These are phyloP conservation scores for Calendula officinalis DNA, from an alignment of 129 eudicot species.

Conservation along the genomic window DNA sequence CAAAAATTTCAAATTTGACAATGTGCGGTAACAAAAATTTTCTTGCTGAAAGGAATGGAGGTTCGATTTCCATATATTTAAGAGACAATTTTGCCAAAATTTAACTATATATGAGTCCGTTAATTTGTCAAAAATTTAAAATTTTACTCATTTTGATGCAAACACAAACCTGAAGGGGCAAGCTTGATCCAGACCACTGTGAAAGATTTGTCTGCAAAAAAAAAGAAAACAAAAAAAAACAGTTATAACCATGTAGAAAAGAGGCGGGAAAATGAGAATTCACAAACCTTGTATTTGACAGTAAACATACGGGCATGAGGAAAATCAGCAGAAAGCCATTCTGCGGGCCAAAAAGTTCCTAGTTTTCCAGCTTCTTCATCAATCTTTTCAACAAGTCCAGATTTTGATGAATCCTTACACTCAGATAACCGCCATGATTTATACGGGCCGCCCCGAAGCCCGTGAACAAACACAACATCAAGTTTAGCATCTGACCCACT, in stretches of 20 bases:
- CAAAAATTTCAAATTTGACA: too few species aligned
- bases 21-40: too few species aligned
- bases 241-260: constrained; percentile 4
- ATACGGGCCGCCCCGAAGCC: constrained; percentile 8
- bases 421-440: constrained; percentile 16
- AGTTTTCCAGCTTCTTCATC: constrained; percentile 84
- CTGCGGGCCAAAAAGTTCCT: constrained; percentile 98
- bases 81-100: too few species aligned
- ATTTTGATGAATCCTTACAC: constrained; percentile 4
- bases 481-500: constrained; percentile 42
- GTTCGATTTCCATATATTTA: too few species aligned
- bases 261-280: background rate
- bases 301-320: constrained; percentile 94
- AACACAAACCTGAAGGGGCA: constrained; percentile 87
- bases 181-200: constrained; percentile 98
- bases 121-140: too few species aligned
- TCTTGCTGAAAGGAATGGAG: too few species aligned
- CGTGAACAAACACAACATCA: constrained; percentile 30
- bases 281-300: constrained; percentile 88
- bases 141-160: background rate
- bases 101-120: too few species aligned
- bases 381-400: constrained; percentile 18
- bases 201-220: constrained; percentile 90
- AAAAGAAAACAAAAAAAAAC: constrained; percentile 1
- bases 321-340: constrained; percentile 94